Conservation (phyloP, 1,139 yeast genomes). For the Yamadazyma sp. region DNA sequence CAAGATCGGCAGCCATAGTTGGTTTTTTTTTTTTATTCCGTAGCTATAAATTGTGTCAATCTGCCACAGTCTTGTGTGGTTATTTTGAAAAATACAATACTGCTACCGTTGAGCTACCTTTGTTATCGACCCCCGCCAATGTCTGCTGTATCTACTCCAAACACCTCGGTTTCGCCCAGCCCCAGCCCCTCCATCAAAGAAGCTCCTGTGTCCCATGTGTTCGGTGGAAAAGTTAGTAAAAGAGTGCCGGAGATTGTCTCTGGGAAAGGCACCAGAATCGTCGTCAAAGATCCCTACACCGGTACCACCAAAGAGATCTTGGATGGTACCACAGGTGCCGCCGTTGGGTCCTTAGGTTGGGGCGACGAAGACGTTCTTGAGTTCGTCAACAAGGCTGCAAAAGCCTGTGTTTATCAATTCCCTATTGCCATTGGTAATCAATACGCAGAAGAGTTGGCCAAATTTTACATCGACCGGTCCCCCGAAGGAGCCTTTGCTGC, state of each 20-base stretch:
- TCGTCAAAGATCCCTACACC: constrained; percentile 45
- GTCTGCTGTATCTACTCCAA: constrained; percentile 12
- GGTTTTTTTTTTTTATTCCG: no score
- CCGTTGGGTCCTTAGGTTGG: constrained; percentile 63
- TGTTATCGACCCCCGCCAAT: no score
- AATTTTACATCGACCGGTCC: constrained; percentile 51
- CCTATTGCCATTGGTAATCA: constrained; percentile 44
- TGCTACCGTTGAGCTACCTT: no score
- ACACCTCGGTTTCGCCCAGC: constrained; percentile 17
- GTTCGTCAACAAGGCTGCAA: constrained; percentile 51
- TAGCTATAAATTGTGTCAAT: no score
- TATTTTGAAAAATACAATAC: no score
- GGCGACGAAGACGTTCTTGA: constrained; percentile 52
- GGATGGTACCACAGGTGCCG: constrained; percentile 66
- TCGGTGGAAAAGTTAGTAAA: constrained; percentile 42
- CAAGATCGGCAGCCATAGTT: no score
- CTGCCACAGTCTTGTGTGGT: no score
- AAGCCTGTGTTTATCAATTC: constrained; percentile 44
- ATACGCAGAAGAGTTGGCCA: constrained; percentile 50
- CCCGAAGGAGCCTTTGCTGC: constrained; percentile 55
- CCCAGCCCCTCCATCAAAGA: constrained; percentile 15
- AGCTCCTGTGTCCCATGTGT: constrained; percentile 21
- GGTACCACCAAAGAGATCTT: constrained; percentile 38
- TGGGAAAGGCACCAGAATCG: constrained; percentile 50
- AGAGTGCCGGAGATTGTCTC: constrained; percentile 42